Evolutionary conservation across 306 rosid species (phyloP), one percentile per base, ranked within the genome.

Genomic region (Aeschynomene evenia): DNA sequence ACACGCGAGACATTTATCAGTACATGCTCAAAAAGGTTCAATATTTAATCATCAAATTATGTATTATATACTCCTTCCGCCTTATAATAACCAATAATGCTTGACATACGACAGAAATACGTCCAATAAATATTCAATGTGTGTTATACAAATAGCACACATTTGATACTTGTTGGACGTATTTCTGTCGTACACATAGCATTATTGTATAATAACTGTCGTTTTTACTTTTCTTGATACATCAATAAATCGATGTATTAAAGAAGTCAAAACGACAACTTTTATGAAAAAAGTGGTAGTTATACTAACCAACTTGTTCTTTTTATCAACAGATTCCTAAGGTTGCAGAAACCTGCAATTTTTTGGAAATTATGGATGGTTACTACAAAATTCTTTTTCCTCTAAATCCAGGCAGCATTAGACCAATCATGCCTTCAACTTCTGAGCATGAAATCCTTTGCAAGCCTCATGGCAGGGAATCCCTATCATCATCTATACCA

Each of bases 321-420:
- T 50, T 57, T 1, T 24, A 1, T 19, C 7, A 9, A 43, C 85
- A 93, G 98, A 88, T 88, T 50, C 97, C 97, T 0, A 87, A 88
- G 86, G 97, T 94, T 2, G 92, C 97, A 6, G 79, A 57, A 46
- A 90, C 96, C 20, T 90, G 97, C 74, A 91, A 94, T 67, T 90
- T 90, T 45, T 23, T 18, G 0, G 83, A 83, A 49, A 94, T 87
- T 7, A 85, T 88, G 98, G 98, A 88, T 71, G 96, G 97, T 42
- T 94, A 94, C 73, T 94, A 88, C 84, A 87, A 85, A 39, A 84
- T 51, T 24, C 87, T 88, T 2, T 94, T 90, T 19, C 98, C 96
- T 23, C 88, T 94, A 9, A 94, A 90, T 80, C 97, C 97, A 4
- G 96, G 98, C 52, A 42, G 80, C 80, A 94, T 94, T 73, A 82